phyloP scores from a whole-genome alignment of 192 early-diverging fungal species.

The Coemansia guatemalensis region DNA sequence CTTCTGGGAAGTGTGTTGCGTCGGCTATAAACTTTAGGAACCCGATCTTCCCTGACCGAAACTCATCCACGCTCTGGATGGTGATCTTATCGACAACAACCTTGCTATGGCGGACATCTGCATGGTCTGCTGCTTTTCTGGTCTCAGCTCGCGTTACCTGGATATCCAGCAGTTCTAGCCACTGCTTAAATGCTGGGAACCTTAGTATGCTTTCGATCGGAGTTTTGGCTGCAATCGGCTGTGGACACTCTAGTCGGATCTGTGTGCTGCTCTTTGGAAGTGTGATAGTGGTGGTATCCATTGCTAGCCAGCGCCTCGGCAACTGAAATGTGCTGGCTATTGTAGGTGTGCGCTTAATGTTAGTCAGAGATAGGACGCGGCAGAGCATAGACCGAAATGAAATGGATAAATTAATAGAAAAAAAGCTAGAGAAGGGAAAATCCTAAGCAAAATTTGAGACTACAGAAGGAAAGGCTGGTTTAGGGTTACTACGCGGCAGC shows the following conservation, averaged over 20 bases:
- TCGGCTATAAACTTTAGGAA: slow-evolving; percentile 73
- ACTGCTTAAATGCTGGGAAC: slow-evolving; percentile 34
- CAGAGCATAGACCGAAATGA: neutral
- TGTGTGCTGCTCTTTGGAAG: slow-evolving; percentile 2
- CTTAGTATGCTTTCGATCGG: slow-evolving; percentile 13
- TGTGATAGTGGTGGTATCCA: slow-evolving; percentile 6
- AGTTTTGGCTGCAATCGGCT: neutral
- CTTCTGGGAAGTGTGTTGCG: slow-evolving; percentile 51
- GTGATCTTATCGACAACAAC: slow-evolving; percentile 55
- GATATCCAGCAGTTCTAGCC: slow-evolving; percentile 28
- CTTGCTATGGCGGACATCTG: neutral
- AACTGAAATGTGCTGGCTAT: neutral
- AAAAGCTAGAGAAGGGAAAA: neutral
- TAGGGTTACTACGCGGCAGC: neutral
- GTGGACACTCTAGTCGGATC: slow-evolving; percentile 22
- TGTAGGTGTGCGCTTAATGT: neutral
- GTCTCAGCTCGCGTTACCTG: neutral
- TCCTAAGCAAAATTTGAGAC: neutral
- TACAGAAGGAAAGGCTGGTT: neutral
- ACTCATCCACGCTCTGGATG: slow-evolving; percentile 75
- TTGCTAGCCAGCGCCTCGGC: neutral
- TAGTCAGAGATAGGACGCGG: neutral
- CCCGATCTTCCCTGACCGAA: slow-evolving; percentile 62
- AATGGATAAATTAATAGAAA: neutral
- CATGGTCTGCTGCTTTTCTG: neutral